A percentile compares a stretch with the other conserved stretches of the same genome.
phyloP scores from a whole-genome alignment of 2,329 filamentous ascomycete genomes.

The Microdochium trichocladiopsis region DNA sequence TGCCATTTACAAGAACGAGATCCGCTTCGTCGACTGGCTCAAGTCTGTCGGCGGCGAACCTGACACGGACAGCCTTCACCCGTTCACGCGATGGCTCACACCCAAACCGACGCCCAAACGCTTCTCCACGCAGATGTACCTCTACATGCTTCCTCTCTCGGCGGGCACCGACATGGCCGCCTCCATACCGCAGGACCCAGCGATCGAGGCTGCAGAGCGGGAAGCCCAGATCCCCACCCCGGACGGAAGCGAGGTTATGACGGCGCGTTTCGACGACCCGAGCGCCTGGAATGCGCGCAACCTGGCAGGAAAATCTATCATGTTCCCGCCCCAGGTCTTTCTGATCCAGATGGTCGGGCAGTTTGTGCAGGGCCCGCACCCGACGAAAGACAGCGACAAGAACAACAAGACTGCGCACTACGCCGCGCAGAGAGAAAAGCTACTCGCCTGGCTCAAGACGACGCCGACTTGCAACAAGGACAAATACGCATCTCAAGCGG shows the following conservation, averaged over 20 bases:
- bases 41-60: constrained; percentile 46
- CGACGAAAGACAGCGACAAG: constrained; percentile 10
- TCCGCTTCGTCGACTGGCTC: constrained; percentile 63
- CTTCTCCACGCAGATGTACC: constrained; percentile 95
- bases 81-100: constrained; percentile 91
- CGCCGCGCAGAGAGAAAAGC: constrained; percentile 38
- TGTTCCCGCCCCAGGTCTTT: constrained; percentile 88
- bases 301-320: constrained; percentile 58
- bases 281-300: constrained; percentile 63
- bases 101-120: constrained; percentile 64
- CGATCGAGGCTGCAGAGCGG: constrained; percentile 26
- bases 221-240: constrained; percentile 61
- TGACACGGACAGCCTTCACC: constrained; percentile 63
- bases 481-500: constrained; percentile 29
- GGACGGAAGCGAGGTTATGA: constrained; percentile 64
- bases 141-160: constrained; percentile 75
- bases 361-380: constrained; percentile 36
- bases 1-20: constrained; percentile 58
- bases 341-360: constrained; percentile 53
- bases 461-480: constrained; percentile 33
- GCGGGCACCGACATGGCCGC: constrained; percentile 4
- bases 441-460: constrained; percentile 45
- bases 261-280: constrained; percentile 69
- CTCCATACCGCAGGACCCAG: constrained; percentile 7
- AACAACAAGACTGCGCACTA: constrained; percentile 24